Evolutionary conservation across 768 basidiomycete species (phyloP).

Genomic region (Lentinus brumalis): DNA sequence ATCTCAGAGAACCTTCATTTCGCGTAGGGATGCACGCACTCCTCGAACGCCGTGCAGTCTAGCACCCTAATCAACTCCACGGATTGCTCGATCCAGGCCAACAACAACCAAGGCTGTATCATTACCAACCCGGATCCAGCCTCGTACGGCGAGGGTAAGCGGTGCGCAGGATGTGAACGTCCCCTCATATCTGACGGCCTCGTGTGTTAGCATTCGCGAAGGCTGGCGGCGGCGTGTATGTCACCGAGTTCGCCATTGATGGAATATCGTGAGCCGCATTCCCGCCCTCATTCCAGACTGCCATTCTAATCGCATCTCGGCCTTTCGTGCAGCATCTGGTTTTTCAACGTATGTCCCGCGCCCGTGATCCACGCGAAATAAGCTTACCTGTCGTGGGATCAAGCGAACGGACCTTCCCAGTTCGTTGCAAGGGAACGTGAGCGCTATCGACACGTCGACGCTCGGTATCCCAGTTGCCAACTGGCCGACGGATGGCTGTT

Average conservation of each 20-base stretch:
- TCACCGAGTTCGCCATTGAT: slow-evolving; percentile 67
- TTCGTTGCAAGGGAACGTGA: slow-evolving; percentile 48
- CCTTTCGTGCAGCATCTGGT: slow-evolving; percentile 54
- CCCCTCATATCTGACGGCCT: background rate
- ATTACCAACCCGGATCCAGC: slow-evolving; percentile 52
- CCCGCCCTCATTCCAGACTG: background rate
- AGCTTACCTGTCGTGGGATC: background rate
- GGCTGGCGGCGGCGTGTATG: slow-evolving; percentile 71
- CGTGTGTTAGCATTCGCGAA: slow-evolving; percentile 51
- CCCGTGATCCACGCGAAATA: slow-evolving; percentile 12
- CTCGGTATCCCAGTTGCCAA: slow-evolving; percentile 72
- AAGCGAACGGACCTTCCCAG: slow-evolving; percentile 49
- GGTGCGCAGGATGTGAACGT: background rate
- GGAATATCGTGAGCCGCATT: slow-evolving; percentile 59
- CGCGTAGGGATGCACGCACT: slow-evolving; percentile 52
- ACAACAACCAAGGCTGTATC: slow-evolving; percentile 66
- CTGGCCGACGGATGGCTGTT: slow-evolving; percentile 62
- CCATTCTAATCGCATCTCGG: background rate
- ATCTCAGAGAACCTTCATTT: background rate
- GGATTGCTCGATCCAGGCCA: slow-evolving; percentile 58
- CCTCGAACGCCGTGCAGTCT: slow-evolving; percentile 47
- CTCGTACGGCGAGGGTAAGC: slow-evolving; percentile 56
- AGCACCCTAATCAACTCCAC: slow-evolving; percentile 56
- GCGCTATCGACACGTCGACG: slow-evolving; percentile 53
- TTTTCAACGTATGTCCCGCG: slow-evolving; percentile 48